These are phyloP conservation scores for Cystobasidium tubakii DNA, from an alignment of 768 basidiomycete genomes.

Conservation along the genomic window DNA sequence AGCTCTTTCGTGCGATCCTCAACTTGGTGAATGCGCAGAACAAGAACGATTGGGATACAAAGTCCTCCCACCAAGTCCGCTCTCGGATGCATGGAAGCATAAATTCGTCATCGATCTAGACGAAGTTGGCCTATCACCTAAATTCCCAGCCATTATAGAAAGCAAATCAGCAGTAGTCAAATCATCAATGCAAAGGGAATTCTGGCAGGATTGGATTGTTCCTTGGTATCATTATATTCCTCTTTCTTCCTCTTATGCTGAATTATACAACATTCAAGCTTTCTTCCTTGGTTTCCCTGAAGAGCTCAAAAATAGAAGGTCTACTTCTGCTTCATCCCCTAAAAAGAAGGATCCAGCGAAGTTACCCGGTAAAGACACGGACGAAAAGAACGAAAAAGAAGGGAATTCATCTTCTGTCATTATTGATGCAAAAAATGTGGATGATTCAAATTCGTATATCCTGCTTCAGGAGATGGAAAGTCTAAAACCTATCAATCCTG, in stretches of 20 bases:
- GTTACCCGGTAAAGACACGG: conserved; percentile 50
- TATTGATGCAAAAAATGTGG: conserved; percentile 1
- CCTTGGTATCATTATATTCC: conserved; percentile 79
- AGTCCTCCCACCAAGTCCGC: conserved; percentile 55
- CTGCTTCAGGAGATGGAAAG: conserved; percentile 45
- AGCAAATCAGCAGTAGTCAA: conserved; percentile 61
- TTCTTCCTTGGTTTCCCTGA: conserved; percentile 71
- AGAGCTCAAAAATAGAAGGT: conserved; percentile 35
- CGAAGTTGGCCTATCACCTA: conserved; percentile 88
- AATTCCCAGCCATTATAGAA: conserved; percentile 78
- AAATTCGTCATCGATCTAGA: conserved; percentile 89
- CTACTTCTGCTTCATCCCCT: conserved; percentile 53
- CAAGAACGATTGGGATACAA: conserved; percentile 44
- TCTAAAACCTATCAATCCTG: conserved; percentile 40
- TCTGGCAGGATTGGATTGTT: conserved; percentile 48
- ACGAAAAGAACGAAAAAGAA: neutral
- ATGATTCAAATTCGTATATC: conserved; percentile 28
- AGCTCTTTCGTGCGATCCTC: conserved; percentile 52
- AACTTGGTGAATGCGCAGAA: conserved; percentile 44
- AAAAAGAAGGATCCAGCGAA: conserved; percentile 54
- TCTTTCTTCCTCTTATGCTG: conserved; percentile 72
- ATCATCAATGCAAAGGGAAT: conserved; percentile 45
- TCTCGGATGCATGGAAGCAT: conserved; percentile 84
- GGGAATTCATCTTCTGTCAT: neutral
- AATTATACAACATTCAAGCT: conserved; percentile 87